Conservation (phyloP, 192 early-diverging fungal genomes). For the Allomyces javanicus region DNA sequence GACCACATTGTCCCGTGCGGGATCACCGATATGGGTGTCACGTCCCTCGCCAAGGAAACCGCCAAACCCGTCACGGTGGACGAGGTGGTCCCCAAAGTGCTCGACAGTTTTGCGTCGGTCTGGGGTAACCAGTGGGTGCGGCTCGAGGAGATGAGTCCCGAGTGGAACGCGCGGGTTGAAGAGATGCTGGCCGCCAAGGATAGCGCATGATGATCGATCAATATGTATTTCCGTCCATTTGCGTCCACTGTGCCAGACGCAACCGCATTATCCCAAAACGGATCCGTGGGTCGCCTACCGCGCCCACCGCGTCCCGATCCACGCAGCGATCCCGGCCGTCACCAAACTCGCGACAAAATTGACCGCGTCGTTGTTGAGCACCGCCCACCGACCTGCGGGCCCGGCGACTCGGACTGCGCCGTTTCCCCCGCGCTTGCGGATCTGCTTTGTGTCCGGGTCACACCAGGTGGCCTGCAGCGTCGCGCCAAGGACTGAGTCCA, state of each 20-base stretch:
- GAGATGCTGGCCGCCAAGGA: not conserved
- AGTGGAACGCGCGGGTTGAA: not conserved
- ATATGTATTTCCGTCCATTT: no score
- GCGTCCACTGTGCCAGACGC: no score
- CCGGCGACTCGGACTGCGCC: not conserved
- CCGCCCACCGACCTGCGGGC: not conserved
- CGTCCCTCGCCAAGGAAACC: slow-evolving; percentile 16
- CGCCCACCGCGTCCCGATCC: not conserved
- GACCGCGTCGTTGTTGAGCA: not conserved
- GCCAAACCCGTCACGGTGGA: no score
- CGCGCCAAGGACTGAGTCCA: not conserved
- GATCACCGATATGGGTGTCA: slow-evolving; percentile 22
- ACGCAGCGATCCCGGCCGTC: not conserved
- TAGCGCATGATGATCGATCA: not conserved
- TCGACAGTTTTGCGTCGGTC: no score
- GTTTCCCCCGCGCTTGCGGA: not conserved
- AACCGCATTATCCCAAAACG: no score
- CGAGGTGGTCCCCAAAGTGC: no score
- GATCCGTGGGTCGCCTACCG: no score
- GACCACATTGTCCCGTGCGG: slow-evolving; percentile 36
- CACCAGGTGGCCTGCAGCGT: not conserved
- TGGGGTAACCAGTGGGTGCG: no score
- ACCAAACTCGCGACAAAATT: not conserved
- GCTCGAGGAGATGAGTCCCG: no score
- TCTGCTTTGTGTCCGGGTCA: not conserved